Evolutionary conservation across 805 yeast genomes (phyloP).

Genomic region (Nakazawaea wickerhamii): DNA sequence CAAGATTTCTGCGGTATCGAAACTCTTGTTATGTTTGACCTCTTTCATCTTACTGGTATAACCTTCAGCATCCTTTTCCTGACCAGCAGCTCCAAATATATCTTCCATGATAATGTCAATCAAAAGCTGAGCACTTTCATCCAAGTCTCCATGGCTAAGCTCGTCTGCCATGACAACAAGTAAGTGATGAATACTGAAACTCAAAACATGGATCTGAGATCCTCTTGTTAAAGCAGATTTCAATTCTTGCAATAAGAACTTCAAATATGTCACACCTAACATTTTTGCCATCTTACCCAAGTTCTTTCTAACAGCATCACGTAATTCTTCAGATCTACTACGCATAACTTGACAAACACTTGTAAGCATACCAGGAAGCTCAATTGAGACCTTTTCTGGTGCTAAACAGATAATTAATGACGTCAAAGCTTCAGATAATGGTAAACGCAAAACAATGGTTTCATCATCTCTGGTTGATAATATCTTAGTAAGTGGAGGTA

Average conservation of each 20-base stretch:
- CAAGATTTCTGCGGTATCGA: conserved; percentile 77
- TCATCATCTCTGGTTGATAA: conserved; percentile 68
- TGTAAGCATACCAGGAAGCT: conserved; percentile 79
- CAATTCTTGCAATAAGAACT: conserved; percentile 73
- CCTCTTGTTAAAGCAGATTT: conserved; percentile 78
- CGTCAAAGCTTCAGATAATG: conserved; percentile 76
- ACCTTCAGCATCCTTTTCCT: conserved; percentile 92
- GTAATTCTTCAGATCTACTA: conserved; percentile 76
- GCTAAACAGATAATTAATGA: conserved; percentile 60
- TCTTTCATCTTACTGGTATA: conserved; percentile 83
- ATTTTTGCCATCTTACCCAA: conserved; percentile 57
- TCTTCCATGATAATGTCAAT: conserved; percentile 85
- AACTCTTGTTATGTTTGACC: conserved; percentile 83
- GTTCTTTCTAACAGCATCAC: conserved; percentile 80
- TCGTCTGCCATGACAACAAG: conserved; percentile 45
- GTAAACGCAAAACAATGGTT: conserved; percentile 69
- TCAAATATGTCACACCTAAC: conserved; percentile 70
- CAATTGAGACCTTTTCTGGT: conserved; percentile 44
- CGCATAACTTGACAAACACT: conserved; percentile 85
- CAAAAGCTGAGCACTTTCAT: conserved; percentile 52
- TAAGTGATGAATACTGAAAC: conserved; percentile 78
- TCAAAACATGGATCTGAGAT: conserved; percentile 87
- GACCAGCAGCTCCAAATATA: conserved; percentile 84
- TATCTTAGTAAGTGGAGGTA: conserved; percentile 56
- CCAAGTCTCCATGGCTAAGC: conserved; percentile 67